Base-by-base conservation (phyloP, 176 grass and related monocot species). In the Themeda triandra region DNA sequence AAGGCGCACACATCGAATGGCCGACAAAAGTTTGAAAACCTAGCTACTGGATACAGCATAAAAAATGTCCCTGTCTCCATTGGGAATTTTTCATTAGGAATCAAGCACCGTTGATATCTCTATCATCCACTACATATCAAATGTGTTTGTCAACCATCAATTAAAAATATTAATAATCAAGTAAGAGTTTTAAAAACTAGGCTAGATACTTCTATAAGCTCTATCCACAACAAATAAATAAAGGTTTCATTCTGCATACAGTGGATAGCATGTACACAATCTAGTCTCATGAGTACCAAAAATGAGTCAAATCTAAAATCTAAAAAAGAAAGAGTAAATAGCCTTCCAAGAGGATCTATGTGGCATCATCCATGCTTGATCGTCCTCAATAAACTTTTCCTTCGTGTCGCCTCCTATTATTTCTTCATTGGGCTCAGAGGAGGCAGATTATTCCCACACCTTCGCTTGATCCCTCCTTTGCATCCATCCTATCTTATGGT, bases 151-250 rank as follows among this genome's bases (percentile, higher is more conserved):
- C 54, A 63, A 30, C 12, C 1, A 51, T 10, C 15, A 30, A 21
- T 45, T 51, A 13, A 45, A 68, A 21, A 12, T 30, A 27, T 21
- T 32, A 54, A 60, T 32, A 54, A 60, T 37, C 3, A 10, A 45
- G 37, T 68, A 75, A 84, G 54, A 75, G 59, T 75, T 88, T n/a
- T 8, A 65, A 79, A 59, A 67, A 69, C 62, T 29, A 73, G 68
- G 10, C 69, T 67, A 9, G 19, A 6, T 28, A 44, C 5, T 79
- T 67, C 9, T 83, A 73, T 60, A 30, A 44, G 19, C 4, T 73
- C 42, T 70, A 78, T 63, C 59, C 59, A 63, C 59, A 73, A 79
- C 14, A 6, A 18, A 23, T 63, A 62, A 69, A 79, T 14, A 42
- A 78, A 84, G 36, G 75, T 29, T 70, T 66, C 75, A 35, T 27